A percentile compares a stretch with the other conserved stretches of the same genome.
These are phyloP conservation scores for Tympanopsis confertula DNA, from an alignment of 2,329 filamentous ascomycete genomes.

Conservation along the genomic window DNA sequence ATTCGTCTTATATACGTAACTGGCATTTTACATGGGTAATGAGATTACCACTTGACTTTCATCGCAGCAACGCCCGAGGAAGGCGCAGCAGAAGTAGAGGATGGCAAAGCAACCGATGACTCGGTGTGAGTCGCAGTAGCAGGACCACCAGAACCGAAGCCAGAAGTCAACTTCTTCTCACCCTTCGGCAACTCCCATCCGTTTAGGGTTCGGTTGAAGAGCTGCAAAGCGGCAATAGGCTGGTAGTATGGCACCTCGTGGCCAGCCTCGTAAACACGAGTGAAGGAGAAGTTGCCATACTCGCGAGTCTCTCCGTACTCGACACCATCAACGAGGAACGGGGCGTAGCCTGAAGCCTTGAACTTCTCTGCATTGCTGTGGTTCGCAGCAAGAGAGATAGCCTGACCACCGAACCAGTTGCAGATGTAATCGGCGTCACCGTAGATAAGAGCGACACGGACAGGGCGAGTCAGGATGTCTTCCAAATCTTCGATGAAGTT, in stretches of 20 bases:
- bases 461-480: slow-evolving; percentile 44
- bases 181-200: not conserved
- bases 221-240: not conserved
- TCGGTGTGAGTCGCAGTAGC: not conserved
- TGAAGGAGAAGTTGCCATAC: slow-evolving; percentile 1
- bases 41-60: too few relatives aligned
- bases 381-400: slow-evolving; percentile 37
- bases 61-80: too few relatives aligned
- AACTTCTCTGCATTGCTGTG: slow-evolving; percentile 32
- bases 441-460: slow-evolving; percentile 64
- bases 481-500: slow-evolving; percentile 48
- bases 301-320: slow-evolving; percentile 10
- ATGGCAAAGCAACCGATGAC: not conserved
- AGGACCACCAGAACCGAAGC: not conserved
- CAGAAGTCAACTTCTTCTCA: not conserved
- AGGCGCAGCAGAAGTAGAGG: not conserved
- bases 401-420: slow-evolving; percentile 40
- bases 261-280: not conserved
- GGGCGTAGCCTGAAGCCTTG: slow-evolving; percentile 39
- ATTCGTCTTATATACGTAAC: too few relatives aligned
- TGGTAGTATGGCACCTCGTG: slow-evolving; percentile 1
- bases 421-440: slow-evolving; percentile 25
- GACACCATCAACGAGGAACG: slow-evolving; percentile 39
- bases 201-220: not conserved
- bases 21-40: too few relatives aligned